Conservation (phyloP, 495 filamentous ascomycete genomes). For the Penicillium atrosanguineum region DNA sequence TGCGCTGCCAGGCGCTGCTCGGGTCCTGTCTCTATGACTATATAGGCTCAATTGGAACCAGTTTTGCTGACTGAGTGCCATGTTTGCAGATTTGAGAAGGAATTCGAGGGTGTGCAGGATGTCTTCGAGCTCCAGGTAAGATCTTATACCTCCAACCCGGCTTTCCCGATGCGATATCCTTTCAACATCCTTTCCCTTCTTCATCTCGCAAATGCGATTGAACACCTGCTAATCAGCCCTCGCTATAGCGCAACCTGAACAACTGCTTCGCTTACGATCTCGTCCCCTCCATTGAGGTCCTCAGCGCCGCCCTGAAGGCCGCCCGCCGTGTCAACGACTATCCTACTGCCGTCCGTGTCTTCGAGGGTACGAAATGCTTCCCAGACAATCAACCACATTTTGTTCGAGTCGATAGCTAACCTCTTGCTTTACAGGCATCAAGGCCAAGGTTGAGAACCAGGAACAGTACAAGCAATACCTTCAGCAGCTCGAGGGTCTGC, state of each 20-base stretch:
- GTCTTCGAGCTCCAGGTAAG: slow-evolving; percentile 99
- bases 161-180: slow-evolving; percentile 9
- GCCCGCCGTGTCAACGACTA: slow-evolving; percentile 97
- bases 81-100: slow-evolving; percentile 88
- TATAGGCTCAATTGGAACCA: slow-evolving; percentile 5
- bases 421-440: slow-evolving; percentile 66
- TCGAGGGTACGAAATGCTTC: slow-evolving; percentile 69
- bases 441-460: slow-evolving; percentile 98
- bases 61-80: slow-evolving; percentile 18
- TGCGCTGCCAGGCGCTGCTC: slow-evolving; percentile 9
- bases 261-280: slow-evolving; percentile 99
- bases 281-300: slow-evolving; percentile 89
- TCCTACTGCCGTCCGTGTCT: slow-evolving; percentile 95
- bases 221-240: not conserved
- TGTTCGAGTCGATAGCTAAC: slow-evolving; percentile 12
- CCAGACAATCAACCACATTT: not conserved
- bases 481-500: slow-evolving; percentile 82
- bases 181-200: not conserved
- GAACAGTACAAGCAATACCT: slow-evolving; percentile 98
- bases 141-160: slow-evolving; percentile 3
- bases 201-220: not conserved
- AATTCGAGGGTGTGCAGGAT: slow-evolving; percentile 96
- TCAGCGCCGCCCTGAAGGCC: slow-evolving; percentile 85
- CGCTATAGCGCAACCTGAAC: slow-evolving; percentile 89
- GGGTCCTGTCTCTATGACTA: slow-evolving; percentile 7